These are phyloP conservation scores for Hymenoscyphus albidus DNA, from an alignment of 2,329 filamentous ascomycete species.

Conservation along the genomic window DNA sequence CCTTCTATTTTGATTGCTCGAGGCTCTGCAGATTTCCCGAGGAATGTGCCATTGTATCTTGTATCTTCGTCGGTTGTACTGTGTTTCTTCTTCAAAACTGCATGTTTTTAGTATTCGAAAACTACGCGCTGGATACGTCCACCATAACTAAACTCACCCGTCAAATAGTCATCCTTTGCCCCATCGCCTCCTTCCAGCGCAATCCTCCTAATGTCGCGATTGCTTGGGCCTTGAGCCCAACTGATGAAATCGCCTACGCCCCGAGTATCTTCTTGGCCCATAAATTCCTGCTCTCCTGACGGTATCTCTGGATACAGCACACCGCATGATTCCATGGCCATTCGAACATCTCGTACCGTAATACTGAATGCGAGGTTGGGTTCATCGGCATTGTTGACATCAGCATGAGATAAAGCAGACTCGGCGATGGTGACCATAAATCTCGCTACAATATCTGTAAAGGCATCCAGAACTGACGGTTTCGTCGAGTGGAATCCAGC, in stretches of 20 bases:
- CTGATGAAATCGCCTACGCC: constrained; percentile 74
- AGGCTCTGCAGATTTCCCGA: constrained; percentile 70
- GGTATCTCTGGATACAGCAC: constrained; percentile 66
- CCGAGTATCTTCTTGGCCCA: constrained; percentile 69
- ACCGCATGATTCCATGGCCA: constrained; percentile 79
- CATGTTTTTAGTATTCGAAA: constrained; percentile 22
- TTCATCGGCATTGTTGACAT: constrained; percentile 53
- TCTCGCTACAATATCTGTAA: constrained; percentile 81
- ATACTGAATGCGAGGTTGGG: constrained; percentile 57
- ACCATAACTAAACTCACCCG: constrained; percentile 41
- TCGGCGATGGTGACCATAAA: constrained; percentile 75
- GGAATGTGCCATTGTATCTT: constrained; percentile 77
- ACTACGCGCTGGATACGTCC: background rate
- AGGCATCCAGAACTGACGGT: constrained; percentile 76
- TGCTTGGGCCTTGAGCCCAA: constrained; percentile 72
- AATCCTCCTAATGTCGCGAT: constrained; percentile 76
- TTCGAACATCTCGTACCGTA: constrained; percentile 72
- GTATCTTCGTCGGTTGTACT: constrained; percentile 84
- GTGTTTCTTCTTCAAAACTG: constrained; percentile 86
- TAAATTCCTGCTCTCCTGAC: constrained; percentile 60
- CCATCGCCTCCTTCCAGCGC: constrained; percentile 66
- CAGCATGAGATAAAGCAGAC: constrained; percentile 67
- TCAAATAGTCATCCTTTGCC: constrained; percentile 67
- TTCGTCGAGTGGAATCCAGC: constrained; percentile 83
- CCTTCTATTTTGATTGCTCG: constrained; percentile 75